Evolutionary conservation across 768 basidiomycete species (phyloP).

Genomic region (Lentinula edodes): DNA sequence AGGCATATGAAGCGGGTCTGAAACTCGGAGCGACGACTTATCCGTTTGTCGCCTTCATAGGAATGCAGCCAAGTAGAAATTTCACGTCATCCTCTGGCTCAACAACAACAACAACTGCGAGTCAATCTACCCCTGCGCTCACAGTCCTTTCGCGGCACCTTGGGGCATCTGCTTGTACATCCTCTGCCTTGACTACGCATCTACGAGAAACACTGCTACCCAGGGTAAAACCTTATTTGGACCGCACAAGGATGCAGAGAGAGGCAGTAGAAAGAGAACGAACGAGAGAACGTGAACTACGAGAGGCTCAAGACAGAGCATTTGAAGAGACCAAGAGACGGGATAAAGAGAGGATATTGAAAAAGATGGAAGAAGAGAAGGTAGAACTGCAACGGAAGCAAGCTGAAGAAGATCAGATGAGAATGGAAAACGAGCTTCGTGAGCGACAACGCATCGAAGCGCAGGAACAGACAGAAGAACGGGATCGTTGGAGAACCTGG

Average conservation of each 20-base stretch:
- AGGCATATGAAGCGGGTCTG: constrained; percentile 71
- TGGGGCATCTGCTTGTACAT: constrained; percentile 53
- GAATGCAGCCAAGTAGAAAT: constrained; percentile 70
- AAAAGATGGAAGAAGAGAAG: constrained; percentile 38
- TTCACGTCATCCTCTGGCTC: constrained; percentile 29
- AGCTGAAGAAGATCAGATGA: constrained; percentile 28
- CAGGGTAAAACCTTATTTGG: constrained; percentile 72
- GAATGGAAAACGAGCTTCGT: constrained; percentile 23
- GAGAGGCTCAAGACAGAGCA: constrained; percentile 80
- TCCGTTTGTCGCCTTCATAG: constrained; percentile 89
- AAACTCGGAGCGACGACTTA: constrained; percentile 87
- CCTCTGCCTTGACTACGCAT: constrained; percentile 60
- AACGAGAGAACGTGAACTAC: constrained; percentile 51
- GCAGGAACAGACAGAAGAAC: constrained; percentile 21
- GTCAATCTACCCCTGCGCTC: constrained; percentile 42
- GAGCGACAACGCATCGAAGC: constrained; percentile 24
- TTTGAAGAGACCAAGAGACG: constrained; percentile 58
- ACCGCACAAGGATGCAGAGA: constrained; percentile 47
- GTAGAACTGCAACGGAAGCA: constrained; percentile 29
- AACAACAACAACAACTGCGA: constrained; percentile 16
- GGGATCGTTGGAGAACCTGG: constrained; percentile 19
- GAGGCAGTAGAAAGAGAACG: constrained; percentile 43
- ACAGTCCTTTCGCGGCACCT: constrained; percentile 86
- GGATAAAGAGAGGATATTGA: constrained; percentile 66
- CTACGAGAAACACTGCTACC: constrained; percentile 72